phyloP scores from a whole-genome alignment of 2,329 filamentous ascomycete species.

The Hypoxylon rubiginosum region DNA sequence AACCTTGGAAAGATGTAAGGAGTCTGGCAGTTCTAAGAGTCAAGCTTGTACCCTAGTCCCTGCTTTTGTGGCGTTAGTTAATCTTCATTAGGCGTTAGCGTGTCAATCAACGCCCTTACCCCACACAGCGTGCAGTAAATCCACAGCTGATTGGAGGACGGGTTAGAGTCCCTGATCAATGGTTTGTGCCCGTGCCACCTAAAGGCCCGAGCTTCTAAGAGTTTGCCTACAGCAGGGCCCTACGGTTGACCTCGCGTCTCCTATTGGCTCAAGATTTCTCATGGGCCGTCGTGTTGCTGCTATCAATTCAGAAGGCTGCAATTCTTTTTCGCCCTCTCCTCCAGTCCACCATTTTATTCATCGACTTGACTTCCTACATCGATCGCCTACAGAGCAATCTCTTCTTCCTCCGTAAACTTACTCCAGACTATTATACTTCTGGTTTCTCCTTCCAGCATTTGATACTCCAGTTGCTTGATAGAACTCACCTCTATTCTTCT shows the following conservation, averaged over 20 bases:
- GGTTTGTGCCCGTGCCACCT: neutral
- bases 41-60: neutral
- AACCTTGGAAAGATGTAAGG: too few relatives aligned
- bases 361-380: neutral
- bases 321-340: slow-evolving; percentile 38
- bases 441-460: neutral
- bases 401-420: neutral
- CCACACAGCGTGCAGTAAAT: neutral
- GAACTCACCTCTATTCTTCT: neutral
- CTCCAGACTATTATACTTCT: neutral
- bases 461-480: neutral
- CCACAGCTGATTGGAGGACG: neutral
- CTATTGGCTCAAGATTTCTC: slow-evolving; percentile 43
- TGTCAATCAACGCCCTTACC: neutral
- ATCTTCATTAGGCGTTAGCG: neutral
- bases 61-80: neutral
- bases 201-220: slow-evolving; percentile 6
- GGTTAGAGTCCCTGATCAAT: neutral
- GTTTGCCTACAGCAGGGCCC: slow-evolving; percentile 26
- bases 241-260: slow-evolving; percentile 26
- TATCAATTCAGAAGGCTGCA: slow-evolving; percentile 39
- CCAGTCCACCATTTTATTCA: slow-evolving; percentile 8
- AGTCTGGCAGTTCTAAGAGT: too few relatives aligned
- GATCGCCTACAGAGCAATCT: slow-evolving; percentile 1
- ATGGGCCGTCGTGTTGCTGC: slow-evolving; percentile 12